Conservation (phyloP, 2,329 filamentous ascomycete genomes). For the Pyrenophora teres region DNA sequence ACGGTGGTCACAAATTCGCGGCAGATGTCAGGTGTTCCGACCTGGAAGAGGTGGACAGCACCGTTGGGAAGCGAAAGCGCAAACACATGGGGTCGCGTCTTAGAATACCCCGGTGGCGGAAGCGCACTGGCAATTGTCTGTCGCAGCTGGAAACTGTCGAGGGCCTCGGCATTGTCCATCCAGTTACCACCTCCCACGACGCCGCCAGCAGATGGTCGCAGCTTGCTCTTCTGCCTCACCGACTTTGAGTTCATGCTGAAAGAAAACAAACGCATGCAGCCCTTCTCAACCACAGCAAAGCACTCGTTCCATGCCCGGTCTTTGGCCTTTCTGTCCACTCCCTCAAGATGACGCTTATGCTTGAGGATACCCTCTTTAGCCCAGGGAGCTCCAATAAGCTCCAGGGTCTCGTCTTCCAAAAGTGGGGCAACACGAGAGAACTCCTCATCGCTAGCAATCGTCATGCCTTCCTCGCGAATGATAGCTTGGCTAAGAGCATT, state of each 20-base stretch:
- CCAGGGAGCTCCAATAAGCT: conserved; percentile 94
- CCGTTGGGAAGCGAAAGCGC: conserved; percentile 89
- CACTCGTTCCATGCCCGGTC: conserved; percentile 94
- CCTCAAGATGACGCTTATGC: conserved; percentile 94
- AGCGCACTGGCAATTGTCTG: conserved; percentile 91
- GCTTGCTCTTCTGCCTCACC: conserved; percentile 67
- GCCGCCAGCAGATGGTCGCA: conserved; percentile 61
- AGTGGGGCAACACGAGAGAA: conserved; percentile 66
- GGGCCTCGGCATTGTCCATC: conserved; percentile 92
- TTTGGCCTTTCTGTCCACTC: conserved; percentile 87
- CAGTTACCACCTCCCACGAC: conserved; percentile 95
- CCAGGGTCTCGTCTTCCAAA: conserved; percentile 89
- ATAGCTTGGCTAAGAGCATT: conserved; percentile 96
- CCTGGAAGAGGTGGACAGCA: conserved; percentile 97
- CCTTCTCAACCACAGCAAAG: conserved; percentile 95
- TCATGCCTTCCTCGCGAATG: conserved; percentile 79
- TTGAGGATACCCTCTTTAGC: conserved; percentile 95
- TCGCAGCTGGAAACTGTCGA: conserved; percentile 84
- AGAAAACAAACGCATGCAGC: conserved; percentile 90
- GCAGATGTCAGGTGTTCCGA: conserved; percentile 91
- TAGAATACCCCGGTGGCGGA: conserved; percentile 90
- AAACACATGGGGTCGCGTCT: conserved; percentile 89
- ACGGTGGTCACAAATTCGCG: conserved; percentile 92
- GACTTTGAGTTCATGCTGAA: conserved; percentile 81
- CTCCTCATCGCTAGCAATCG: conserved; percentile 61